These are phyloP conservation scores for Helminthosporium solani DNA, from an alignment of 2,329 filamentous ascomycete genomes.

Conservation along the genomic window DNA sequence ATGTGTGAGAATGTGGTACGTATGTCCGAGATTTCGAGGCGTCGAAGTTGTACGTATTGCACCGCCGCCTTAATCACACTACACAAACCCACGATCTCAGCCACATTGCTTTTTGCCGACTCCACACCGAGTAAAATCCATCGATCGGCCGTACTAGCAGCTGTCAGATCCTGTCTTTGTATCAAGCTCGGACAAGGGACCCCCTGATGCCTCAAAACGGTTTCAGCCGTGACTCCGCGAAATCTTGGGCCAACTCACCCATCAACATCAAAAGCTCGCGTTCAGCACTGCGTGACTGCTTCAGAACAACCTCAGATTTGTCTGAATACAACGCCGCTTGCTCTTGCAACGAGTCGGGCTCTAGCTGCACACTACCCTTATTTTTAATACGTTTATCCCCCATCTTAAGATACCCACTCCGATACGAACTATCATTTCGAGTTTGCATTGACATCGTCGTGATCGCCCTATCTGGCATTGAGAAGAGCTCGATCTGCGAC, in stretches of 20 bases:
- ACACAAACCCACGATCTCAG: neutral
- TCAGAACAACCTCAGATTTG: constrained; percentile 8
- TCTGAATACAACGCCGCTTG: neutral
- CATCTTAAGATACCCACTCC: neutral
- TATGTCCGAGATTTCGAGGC: neutral
- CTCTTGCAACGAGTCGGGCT: neutral
- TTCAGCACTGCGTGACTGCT: constrained; percentile 14
- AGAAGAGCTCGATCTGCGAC: neutral
- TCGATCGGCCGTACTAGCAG: constrained; percentile 8
- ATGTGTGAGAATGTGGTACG: neutral
- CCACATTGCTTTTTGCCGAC: neutral
- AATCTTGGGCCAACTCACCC: constrained; percentile 10
- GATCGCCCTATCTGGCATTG: constrained; percentile 3
- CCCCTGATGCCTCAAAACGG: constrained; percentile 33
- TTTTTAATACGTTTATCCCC: constrained; percentile 1
- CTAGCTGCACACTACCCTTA: neutral
- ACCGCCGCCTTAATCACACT: neutral
- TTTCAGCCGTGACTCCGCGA: constrained; percentile 29
- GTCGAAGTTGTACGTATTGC: neutral
- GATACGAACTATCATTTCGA: neutral
- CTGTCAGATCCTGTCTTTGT: constrained; percentile 19
- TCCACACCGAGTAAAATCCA: neutral
- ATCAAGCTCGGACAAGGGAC: constrained; percentile 20
- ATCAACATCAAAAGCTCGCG: constrained; percentile 23
- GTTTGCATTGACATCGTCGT: constrained; percentile 3